A percentile compares a stretch with the other conserved stretches of the same genome.
phyloP scores from a whole-genome alignment of 805 yeast species.

The Pichia kluyveri region DNA sequence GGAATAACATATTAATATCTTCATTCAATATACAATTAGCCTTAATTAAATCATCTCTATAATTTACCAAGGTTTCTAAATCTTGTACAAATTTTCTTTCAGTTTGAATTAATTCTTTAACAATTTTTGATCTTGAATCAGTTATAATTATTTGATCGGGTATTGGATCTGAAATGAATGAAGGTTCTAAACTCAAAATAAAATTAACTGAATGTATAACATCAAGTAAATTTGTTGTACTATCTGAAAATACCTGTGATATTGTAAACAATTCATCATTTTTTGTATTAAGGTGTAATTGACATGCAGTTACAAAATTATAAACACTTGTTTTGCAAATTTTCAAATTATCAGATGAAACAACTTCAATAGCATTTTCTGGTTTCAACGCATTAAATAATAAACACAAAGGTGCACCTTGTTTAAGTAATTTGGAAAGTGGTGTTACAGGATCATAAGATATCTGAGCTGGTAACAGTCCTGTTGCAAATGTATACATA shows the following conservation, averaged over 20 bases:
- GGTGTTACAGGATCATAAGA: conserved; percentile 90
- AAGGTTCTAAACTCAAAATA: conserved; percentile 48
- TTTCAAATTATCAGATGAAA: conserved; percentile 72
- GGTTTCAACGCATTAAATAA: conserved; percentile 64
- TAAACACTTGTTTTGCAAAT: conserved; percentile 84
- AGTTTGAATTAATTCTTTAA: conserved; percentile 76
- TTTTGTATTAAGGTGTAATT: conserved; percentile 58
- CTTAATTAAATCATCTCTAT: conserved; percentile 57
- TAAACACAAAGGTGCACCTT: conserved; percentile 86
- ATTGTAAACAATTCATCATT: conserved; percentile 85
- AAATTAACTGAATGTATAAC: conserved; percentile 65
- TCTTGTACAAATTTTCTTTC: conserved; percentile 93
- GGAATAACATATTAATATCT: conserved; percentile 72
- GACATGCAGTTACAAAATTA: conserved; percentile 82
- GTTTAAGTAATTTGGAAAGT: conserved; percentile 78
- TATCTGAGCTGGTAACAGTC: conserved; percentile 63
- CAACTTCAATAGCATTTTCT: conserved; percentile 41
- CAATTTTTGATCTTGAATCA: conserved; percentile 66
- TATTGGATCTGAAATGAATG: conserved; percentile 15
- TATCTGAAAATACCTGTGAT: conserved; percentile 79
- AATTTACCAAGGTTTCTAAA: conserved; percentile 61
- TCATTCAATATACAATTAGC: conserved; percentile 69
- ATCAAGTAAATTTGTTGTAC: conserved; percentile 66
- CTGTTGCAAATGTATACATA: conserved; percentile 60
- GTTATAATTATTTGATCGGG: conserved; percentile 25